Conservation (phyloP, 306 rosid genomes). For the Phaseolus lunatus region DNA sequence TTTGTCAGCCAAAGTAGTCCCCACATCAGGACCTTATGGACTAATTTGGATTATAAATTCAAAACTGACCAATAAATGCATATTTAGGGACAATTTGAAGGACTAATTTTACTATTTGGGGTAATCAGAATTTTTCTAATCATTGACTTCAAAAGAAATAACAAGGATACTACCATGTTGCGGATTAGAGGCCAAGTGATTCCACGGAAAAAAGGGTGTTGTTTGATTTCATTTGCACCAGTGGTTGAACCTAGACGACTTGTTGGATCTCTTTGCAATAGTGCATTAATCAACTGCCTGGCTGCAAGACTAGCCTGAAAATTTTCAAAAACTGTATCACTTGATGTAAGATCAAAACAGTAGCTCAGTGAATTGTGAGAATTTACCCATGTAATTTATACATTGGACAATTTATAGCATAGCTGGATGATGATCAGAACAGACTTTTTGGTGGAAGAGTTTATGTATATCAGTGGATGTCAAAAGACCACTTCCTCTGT, state of each 20-base stretch:
- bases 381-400: not conserved
- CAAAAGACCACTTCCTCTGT: not conserved
- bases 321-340: conserved; percentile 36
- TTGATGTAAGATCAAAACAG: conserved; percentile 31
- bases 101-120: not conserved
- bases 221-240: conserved; percentile 88
- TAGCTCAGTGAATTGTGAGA: conserved; percentile 1
- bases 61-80: not conserved
- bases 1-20: not conserved
- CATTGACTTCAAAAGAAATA: conserved; percentile 13
- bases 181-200: conserved; percentile 93
- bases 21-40: not conserved
- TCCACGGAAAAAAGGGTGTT: conserved; percentile 88
- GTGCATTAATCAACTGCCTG: conserved; percentile 87
- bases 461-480: conserved; percentile 11
- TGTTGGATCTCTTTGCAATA: conserved; percentile 84
- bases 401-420: not conserved
- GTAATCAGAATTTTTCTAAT: conserved; percentile 11
- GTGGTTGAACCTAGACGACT: conserved; percentile 75
- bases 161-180: conserved; percentile 69
- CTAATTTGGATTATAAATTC: not conserved
- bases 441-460: not conserved
- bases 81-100: not conserved
- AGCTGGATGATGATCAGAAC: conserved; percentile 34
- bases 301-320: conserved; percentile 89